Evolutionary conservation across 2,329 filamentous ascomycete species (phyloP), one percentile per base, ranked within the genome.

Genomic region (Trichoderma sp.): DNA sequence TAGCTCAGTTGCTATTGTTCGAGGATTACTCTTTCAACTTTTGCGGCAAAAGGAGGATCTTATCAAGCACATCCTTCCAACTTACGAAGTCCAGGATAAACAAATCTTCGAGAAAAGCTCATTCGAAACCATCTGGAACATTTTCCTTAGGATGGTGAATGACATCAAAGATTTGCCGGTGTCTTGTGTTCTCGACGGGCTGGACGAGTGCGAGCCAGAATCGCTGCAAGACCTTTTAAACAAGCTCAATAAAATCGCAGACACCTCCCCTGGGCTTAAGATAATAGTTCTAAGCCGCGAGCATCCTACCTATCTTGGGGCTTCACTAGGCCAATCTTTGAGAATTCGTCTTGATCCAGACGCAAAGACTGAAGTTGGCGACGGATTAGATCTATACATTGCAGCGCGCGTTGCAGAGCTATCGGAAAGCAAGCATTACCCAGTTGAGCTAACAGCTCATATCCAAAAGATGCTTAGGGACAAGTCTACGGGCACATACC

Each of bases 341-440:
- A 54, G 49, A 54, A 21, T 64, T 14, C 60, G 60, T 0, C 49
- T 64, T 1, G 60, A 64, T 43, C 49, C 49, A 11, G 49, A 64
- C n/a, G 60, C 49, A 11, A 64, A 43, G 24, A 8, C 14, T 0
- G 60, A 55, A 16, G 32, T 55, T 16, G 43, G 24, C 11, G 5
- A 16, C 1, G 60, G 60, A 11, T 21, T 64, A 4, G 10, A 54
- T 4, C 14, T 21, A 8, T 64, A 64, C 6, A 64, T 64, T 5
- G 55, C 60, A 2, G 21, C 32, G 1, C 60, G 49, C 16, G 49
- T 64, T 14, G 60, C 21, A 4, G 60, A 64, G 24, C 14, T 64
- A 1, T 10, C 60, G 16, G 16, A 55, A n/a, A 64, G 24, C 16
- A 64, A 39, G 3, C 4, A 54, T 4, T 64, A 64, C 16, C 5